Evolutionary conservation across 768 basidiomycete species (phyloP).

Genomic region (Neoboletus magnificus): DNA sequence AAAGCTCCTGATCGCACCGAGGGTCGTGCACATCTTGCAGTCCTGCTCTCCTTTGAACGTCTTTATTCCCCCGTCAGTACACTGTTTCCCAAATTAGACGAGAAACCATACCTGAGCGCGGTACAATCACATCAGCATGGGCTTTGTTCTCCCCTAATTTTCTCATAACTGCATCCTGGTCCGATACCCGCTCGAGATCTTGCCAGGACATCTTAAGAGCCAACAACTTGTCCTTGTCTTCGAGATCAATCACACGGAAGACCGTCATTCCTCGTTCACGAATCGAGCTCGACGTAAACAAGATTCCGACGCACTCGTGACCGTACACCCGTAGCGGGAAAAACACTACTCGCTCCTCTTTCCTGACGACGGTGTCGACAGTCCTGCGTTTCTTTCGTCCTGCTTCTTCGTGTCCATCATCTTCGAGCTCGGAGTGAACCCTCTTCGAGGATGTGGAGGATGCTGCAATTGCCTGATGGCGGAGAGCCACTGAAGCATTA

Average conservation of each 20-base stretch:
- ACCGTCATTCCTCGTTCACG: slow-evolving; percentile 12
- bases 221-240: not conserved
- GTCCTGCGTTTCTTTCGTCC: not conserved
- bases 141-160: not conserved
- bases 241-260: not conserved
- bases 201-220: slow-evolving; percentile 11
- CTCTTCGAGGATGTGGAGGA: not conserved
- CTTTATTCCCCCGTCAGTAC: not conserved
- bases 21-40: not conserved
- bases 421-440: not conserved
- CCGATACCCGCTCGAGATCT: not conserved
- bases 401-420: not conserved
- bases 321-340: slow-evolving; percentile 4
- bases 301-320: not conserved
- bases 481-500: not conserved
- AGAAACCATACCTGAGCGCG: not conserved
- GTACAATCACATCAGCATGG: not conserved
- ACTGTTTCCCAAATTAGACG: fast-evolving
- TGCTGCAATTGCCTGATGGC: not conserved
- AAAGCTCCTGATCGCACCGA: not conserved
- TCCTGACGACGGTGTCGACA: not conserved
- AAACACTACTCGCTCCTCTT: not conserved
- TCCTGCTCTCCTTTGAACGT: not conserved
- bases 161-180: not conserved
- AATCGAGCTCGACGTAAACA: slow-evolving; percentile 11